phyloP scores from a whole-genome alignment of 2,329 filamentous ascomycete genomes.

The Colletotrichum tamarilloi region DNA sequence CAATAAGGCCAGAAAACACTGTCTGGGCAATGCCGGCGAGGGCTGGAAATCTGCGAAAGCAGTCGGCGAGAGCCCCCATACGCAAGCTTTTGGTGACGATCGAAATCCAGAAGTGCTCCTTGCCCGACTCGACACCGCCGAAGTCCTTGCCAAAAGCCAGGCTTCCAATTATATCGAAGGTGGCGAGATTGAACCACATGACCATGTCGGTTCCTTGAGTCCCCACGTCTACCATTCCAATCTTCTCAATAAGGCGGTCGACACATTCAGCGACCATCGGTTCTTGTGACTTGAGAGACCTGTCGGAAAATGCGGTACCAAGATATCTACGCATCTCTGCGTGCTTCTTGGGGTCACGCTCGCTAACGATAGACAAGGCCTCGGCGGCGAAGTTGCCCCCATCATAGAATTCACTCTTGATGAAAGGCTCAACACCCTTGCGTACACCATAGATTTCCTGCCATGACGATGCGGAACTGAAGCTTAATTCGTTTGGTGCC shows the following conservation, averaged over 20 bases:
- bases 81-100: conserved; percentile 9
- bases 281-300: not conserved
- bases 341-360: not conserved
- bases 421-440: not conserved
- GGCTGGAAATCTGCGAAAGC: conserved; percentile 2
- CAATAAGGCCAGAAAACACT: not conserved
- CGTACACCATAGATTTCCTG: not conserved
- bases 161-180: not conserved
- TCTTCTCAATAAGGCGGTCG: not conserved
- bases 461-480: not conserved
- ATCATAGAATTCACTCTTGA: not conserved
- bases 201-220: not conserved
- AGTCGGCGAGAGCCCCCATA: conserved; percentile 13
- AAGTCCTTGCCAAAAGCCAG: not conserved
- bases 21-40: not conserved
- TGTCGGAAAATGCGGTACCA: not conserved
- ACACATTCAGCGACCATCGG: not conserved
- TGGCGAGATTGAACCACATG: not conserved
- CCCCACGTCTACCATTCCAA: not conserved
- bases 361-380: not conserved
- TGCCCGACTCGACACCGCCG: not conserved
- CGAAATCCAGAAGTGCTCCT: not conserved
- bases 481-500: not conserved
- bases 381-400: not conserved
- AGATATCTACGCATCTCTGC: not conserved